A percentile compares a stretch with the other conserved stretches of the same genome.
phyloP scores from a whole-genome alignment of 2,329 filamentous ascomycete species.

The Alternaria sp. region DNA sequence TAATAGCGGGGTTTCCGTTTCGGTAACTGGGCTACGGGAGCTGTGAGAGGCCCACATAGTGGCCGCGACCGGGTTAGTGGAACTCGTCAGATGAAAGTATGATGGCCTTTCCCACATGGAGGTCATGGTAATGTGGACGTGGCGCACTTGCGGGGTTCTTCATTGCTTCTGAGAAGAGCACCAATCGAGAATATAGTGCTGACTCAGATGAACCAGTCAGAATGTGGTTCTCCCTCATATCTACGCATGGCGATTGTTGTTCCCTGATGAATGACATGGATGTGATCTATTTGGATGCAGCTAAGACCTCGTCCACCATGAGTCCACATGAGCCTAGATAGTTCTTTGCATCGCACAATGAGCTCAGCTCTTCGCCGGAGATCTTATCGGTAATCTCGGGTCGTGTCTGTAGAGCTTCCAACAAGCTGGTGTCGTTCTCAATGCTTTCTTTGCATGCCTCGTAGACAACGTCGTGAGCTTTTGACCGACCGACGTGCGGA shows the following conservation, averaged over 20 bases:
- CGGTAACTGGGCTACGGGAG: constrained; percentile 20
- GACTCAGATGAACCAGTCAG: constrained; percentile 12
- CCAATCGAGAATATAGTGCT: background rate
- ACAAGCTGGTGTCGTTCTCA: constrained; percentile 52
- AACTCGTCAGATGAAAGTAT: constrained; percentile 10
- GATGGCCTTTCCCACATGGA: constrained; percentile 7
- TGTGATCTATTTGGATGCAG: constrained; percentile 31
- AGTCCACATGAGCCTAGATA: constrained; percentile 50
- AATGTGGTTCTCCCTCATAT: background rate
- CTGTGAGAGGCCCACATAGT: constrained; percentile 24
- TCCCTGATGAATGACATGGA: background rate
- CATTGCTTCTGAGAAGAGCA: background rate
- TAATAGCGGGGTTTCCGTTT: constrained; percentile 34
- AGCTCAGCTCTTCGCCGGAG: constrained; percentile 55
- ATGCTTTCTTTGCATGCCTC: constrained; percentile 60
- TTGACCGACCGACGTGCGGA: constrained; percentile 58
- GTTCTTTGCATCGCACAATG: constrained; percentile 62
- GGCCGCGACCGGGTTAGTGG: constrained; percentile 28
- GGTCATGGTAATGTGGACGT: constrained; percentile 4
- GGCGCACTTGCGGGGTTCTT: constrained; percentile 19
- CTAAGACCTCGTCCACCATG: constrained; percentile 46
- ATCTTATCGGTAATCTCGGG: constrained; percentile 53
- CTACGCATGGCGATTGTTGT: background rate
- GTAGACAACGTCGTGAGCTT: constrained; percentile 64
- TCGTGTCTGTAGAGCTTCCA: constrained; percentile 52